phyloP scores from a whole-genome alignment of 768 basidiomycete genomes.

The Rhizopogon rudus region DNA sequence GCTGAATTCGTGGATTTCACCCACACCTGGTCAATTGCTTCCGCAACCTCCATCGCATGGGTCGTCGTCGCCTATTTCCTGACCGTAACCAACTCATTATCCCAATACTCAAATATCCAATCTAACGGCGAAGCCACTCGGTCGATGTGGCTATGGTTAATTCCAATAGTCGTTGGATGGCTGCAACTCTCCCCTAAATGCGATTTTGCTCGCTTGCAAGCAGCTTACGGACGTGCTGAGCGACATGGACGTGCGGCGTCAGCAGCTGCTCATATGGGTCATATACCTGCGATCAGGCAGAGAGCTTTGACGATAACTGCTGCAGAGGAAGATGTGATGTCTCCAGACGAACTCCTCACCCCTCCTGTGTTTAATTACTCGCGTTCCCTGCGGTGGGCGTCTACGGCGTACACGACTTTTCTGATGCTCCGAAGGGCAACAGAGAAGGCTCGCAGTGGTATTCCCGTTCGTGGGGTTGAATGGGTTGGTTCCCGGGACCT shows the following conservation, averaged over 20 bases:
- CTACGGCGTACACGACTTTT: neutral
- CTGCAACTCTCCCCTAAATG: conserved; percentile 30
- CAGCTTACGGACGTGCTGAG: conserved; percentile 26
- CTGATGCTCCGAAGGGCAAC: neutral
- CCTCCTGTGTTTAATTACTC: neutral
- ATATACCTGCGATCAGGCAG: neutral
- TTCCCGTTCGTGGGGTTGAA: conserved; percentile 6
- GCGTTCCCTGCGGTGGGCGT: neutral
- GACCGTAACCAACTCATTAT: conserved; percentile 2
- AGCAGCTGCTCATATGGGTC: conserved; percentile 7
- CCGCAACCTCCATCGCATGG: conserved; percentile 30
- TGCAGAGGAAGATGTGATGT: neutral
- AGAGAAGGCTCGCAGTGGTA: conserved; percentile 5
- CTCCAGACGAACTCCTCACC: neutral
- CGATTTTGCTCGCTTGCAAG: conserved; percentile 20
- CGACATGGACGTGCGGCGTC: conserved; percentile 2
- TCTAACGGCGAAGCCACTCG: conserved; percentile 7
- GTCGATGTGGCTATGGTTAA: conserved; percentile 32
- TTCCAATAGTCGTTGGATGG: conserved; percentile 30
- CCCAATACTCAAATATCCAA: neutral
- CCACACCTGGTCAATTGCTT: conserved; percentile 30
- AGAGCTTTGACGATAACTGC: neutral
- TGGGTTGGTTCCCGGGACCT: neutral
- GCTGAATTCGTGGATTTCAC: conserved; percentile 24
- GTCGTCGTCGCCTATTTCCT: conserved; percentile 20